Conservation (phyloP, 129 eudicot species). For the Dittrichia graveolens region DNA sequence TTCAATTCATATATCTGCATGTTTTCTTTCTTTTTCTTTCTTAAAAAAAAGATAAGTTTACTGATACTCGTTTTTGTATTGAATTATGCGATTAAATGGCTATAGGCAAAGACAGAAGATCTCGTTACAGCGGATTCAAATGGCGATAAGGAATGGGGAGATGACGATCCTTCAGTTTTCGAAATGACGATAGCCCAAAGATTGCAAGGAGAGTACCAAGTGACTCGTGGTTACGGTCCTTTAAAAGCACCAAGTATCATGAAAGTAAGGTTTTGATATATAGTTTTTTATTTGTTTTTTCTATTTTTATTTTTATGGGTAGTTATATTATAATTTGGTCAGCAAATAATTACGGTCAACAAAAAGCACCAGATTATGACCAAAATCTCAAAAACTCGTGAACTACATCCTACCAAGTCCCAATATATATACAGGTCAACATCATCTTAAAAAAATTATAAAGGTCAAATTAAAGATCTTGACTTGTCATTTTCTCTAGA, state of each 20-base stretch:
- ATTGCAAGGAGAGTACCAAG: slow-evolving; percentile 64
- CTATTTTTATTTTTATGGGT: neutral
- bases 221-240: slow-evolving; percentile 76
- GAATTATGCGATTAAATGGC: neutral
- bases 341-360: neutral
- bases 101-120: slow-evolving; percentile 51
- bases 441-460: neutral
- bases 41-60: neutral
- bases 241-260: slow-evolving; percentile 58
- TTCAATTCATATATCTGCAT: neutral
- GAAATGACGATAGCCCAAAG: slow-evolving; percentile 23
- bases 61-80: neutral
- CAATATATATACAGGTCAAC: slow-evolving; percentile 1
- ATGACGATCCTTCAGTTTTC: slow-evolving; percentile 65
- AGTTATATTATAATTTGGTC: neutral
- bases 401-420: slow-evolving; percentile 11
- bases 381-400: neutral
- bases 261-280: slow-evolving; percentile 43
- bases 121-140: slow-evolving; percentile 62
- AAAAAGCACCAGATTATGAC: slow-evolving; percentile 1
- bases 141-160: slow-evolving; percentile 55
- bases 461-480: neutral
- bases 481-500: neutral
- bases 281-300: neutral
- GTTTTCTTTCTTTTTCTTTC: neutral